Conservation (phyloP, 805 yeast species). For the Lachancea waltii region DNA sequence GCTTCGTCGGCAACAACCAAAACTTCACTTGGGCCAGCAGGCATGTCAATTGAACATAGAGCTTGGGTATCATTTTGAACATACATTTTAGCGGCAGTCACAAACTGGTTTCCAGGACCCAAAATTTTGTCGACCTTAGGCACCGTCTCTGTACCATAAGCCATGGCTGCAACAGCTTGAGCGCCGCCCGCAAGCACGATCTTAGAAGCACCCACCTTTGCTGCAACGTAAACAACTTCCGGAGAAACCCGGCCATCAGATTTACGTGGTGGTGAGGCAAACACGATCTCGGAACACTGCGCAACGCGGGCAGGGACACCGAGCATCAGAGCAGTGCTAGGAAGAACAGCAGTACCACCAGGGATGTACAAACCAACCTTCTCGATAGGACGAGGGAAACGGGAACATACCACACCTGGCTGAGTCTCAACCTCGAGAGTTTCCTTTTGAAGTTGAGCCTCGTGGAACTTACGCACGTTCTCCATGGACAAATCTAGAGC, state of each 20-base stretch:
- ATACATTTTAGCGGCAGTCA: slow-evolving; percentile 97
- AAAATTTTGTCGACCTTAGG: slow-evolving; percentile 93
- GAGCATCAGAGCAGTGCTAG: slow-evolving; percentile 95
- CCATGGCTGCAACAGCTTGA: slow-evolving; percentile 98
- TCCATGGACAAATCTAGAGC: slow-evolving; percentile 87
- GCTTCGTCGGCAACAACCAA: slow-evolving; percentile 84
- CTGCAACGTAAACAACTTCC: slow-evolving; percentile 95
- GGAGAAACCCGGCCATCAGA: slow-evolving; percentile 87
- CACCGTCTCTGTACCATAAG: slow-evolving; percentile 90
- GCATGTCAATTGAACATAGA: slow-evolving; percentile 95
- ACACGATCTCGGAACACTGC: slow-evolving; percentile 82
- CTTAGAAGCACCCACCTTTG: slow-evolving; percentile 84
- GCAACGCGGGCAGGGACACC: slow-evolving; percentile 99
- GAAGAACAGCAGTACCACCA: slow-evolving; percentile 97
- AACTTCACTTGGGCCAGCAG: slow-evolving; percentile 99
- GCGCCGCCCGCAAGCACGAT: slow-evolving; percentile 98
- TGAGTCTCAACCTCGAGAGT: slow-evolving; percentile 81
- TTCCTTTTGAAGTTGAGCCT: slow-evolving; percentile 77
- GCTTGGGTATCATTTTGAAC: slow-evolving; percentile 95
- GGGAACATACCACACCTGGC: slow-evolving; percentile 89
- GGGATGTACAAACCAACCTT: slow-evolving; percentile 95
- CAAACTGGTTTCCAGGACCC: slow-evolving; percentile 99
- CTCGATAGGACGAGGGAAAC: slow-evolving; percentile 93
- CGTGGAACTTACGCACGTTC: slow-evolving; percentile 87
- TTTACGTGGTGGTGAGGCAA: slow-evolving; percentile 93